Base-by-base conservation (phyloP, 2,329 filamentous ascomycete species). In the Hypoxylon sp. region DNA sequence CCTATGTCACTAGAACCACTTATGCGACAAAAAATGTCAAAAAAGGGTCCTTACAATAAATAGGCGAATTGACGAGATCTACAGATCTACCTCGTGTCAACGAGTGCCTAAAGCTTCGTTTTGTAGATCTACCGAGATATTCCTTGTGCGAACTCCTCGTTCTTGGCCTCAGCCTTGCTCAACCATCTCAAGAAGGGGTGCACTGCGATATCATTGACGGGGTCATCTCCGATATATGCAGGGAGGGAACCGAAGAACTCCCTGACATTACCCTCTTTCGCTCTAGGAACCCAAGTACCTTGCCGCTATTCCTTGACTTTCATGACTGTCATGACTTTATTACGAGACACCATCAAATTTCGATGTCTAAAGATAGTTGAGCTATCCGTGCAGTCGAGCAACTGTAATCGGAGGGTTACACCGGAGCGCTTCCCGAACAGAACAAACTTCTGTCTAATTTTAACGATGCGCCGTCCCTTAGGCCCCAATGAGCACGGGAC, bases 41-140 rank as follows among this genome's bases (percentile, higher is more conserved):
- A 58, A n/a, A 22, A 8, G 42, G 8, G 35, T 10, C 47, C 31
- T 50, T 52, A 44, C 17, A 39, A 29, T 51, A 48, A 39, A 29
- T 51, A 48, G 24, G 37, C 47, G 48, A 62, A 59, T 63, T 44
- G 48, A 54, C 31, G 33, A 53, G 65, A 68, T 70, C 68, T 68
- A 46, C 65, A 64, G 65, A 68, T 70, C 68, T 66, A 68, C 68
- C 55, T 70, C 68, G 68, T 70, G 63, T 70, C 62, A 42, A 70
- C 31, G 46, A 64, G 29, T 29, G 17, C 53, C 54, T 50, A 39
- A 42, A 42, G 39, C 39, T 44, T 44, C 37, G 19, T 52, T 44
- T 24, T 56, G 48, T 53, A 67, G 64, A 62, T 65, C 57, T 59
- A 56, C 57, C 62, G 55, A 63, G 58, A 58, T 68, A 17, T 59